Evolutionary conservation across 495 filamentous ascomycete species (phyloP).

Genomic region (Neurospora sp.): DNA sequence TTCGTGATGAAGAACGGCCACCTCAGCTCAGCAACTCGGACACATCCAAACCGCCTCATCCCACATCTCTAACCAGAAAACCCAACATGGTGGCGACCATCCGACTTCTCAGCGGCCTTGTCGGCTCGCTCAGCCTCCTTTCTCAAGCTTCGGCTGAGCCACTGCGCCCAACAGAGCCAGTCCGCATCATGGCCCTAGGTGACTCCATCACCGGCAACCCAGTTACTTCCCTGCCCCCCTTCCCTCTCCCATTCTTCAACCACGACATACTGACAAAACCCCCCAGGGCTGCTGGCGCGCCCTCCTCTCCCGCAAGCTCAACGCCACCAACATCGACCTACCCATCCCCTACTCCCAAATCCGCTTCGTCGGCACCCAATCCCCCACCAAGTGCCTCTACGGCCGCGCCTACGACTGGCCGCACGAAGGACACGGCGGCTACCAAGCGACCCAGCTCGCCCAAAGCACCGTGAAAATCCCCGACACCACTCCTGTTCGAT

Average conservation of each 20-base stretch:
- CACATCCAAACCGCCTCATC: not conserved
- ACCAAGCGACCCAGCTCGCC: conserved; percentile 29
- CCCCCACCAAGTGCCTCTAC: conserved; percentile 25
- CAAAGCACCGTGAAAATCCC: too few species aligned
- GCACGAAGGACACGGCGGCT: conserved; percentile 38
- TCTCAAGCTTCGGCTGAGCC: not conserved
- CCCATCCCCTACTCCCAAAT: conserved; percentile 8
- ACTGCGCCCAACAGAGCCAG: not conserved
- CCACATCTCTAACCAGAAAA: not conserved
- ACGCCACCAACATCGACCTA: conserved; percentile 9
- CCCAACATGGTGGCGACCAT: not conserved
- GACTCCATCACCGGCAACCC: conserved; percentile 32
- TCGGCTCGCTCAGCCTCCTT: not conserved
- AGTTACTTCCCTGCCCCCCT: conserved; percentile 7
- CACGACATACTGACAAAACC: not conserved
- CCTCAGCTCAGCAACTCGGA: not conserved
- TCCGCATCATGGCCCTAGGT: conserved; percentile 30
- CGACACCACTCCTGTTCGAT: too few species aligned
- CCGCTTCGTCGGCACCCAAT: conserved; percentile 31
- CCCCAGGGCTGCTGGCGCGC: conserved; percentile 32
- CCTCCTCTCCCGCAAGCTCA: conserved; percentile 27
- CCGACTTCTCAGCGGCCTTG: not conserved
- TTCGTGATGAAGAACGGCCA: not conserved
- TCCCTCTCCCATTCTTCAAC: not conserved
- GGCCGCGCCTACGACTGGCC: conserved; percentile 35